Conservation (phyloP, 2,329 filamentous ascomycete species). For the Truncatella angustata region DNA sequence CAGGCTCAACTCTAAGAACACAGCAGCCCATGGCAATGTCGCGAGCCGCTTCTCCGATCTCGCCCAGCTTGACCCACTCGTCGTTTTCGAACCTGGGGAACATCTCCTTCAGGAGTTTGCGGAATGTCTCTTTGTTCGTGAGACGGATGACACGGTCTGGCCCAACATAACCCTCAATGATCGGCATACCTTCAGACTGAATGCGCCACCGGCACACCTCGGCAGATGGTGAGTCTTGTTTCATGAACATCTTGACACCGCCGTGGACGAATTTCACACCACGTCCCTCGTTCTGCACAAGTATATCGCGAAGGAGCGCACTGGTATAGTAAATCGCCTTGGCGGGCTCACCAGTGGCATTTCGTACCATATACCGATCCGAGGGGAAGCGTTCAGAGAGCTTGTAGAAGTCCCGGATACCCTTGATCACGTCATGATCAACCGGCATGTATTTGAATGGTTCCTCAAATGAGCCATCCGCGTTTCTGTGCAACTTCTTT, state of each 20-base stretch:
- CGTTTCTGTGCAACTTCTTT: constrained; percentile 42
- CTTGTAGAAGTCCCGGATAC: constrained; percentile 82
- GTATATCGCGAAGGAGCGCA: constrained; percentile 77
- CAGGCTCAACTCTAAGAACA: constrained; percentile 79
- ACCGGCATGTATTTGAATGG: constrained; percentile 87
- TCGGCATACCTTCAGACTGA: constrained; percentile 88
- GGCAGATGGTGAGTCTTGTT: constrained; percentile 85
- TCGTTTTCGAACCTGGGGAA: constrained; percentile 83
- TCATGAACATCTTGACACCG: constrained; percentile 98
- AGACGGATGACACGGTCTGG: constrained; percentile 72
- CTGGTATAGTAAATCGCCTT: constrained; percentile 98
- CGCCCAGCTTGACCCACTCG: constrained; percentile 73
- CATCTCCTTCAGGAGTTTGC: constrained; percentile 87
- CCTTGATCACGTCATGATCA: constrained; percentile 71
- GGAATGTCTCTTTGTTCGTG: constrained; percentile 75
- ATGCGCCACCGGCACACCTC: constrained; percentile 93
- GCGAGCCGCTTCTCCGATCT: constrained; percentile 81
- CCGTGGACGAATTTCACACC: constrained; percentile 96
- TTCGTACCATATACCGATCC: constrained; percentile 94
- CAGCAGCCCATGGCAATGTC: constrained; percentile 89
- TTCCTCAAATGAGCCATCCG: constrained; percentile 68
- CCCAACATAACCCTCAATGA: constrained; percentile 88
- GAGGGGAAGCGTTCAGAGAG: constrained; percentile 81
- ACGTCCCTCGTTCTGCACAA: constrained; percentile 82
- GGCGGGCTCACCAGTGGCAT: constrained; percentile 80